Evolutionary conservation across 1,284 basidiomycete species (phyloP), one percentile per base, ranked within the genome.

Genomic region (Melampsora occidentalis): DNA sequence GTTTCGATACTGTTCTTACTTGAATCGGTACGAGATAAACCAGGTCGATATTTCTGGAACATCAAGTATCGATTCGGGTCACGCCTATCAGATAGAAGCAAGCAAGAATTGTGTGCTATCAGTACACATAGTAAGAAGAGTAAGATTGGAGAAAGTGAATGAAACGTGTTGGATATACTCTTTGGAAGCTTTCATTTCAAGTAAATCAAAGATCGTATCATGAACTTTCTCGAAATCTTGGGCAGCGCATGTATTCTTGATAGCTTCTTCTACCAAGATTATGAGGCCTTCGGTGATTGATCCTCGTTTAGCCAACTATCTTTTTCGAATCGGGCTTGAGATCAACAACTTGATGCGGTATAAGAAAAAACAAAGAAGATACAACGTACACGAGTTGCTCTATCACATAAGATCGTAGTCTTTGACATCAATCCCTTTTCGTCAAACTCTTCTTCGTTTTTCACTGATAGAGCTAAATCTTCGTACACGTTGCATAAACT

Each of bases 401-500:
- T 46, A 42, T 76, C 51, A 51, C 72, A 76, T 61, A 62, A n/a
- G 12, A 76, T 65, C 35, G 61, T 57, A n/a, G 72, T 61, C 42
- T 69, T 76, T 48, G 72, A 76, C 49, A 67, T 76, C 35, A 68
- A 35, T 61, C 57, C 49, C 12, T 28, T 18, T 9, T 51, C n/a
- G n/a, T 68, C 57, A 18, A 59, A 35, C 48, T 62, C 63, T 12
- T 39, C 28, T 33, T 64, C 35, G 25, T 22, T 53, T n/a, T 76
- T 53, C 20, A 61, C 39, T 1, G 66, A 57, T 46, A 76, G 35
- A 14, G 72, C 72, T 25, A 76, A 63, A 61, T 76, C 72, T 63
- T 76, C 72, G 67, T 76, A 76, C 33, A 76, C 67, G 61, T 76
- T 57, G 51, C 72, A 76, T 51, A 76, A 51, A 16, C 53, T 65